phyloP scores from a whole-genome alignment of 2,329 filamentous ascomycete species.

The Cryphonectria naterciae region DNA sequence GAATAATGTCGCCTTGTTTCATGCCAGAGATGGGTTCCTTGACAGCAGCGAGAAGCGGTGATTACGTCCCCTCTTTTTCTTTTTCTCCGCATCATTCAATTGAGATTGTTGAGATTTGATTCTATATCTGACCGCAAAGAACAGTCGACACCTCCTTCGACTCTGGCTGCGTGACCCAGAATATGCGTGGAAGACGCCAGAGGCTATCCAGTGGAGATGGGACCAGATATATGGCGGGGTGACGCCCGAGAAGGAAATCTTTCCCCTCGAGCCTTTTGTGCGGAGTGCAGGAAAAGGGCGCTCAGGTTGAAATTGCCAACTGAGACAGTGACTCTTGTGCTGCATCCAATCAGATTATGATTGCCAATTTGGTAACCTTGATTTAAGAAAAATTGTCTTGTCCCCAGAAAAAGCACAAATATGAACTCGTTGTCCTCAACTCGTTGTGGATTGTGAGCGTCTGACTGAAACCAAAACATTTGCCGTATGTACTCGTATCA shows the following conservation, averaged over 20 bases:
- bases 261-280: constrained; percentile 60
- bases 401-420: not conserved
- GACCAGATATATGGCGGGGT: constrained; percentile 57
- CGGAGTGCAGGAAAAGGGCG: constrained; percentile 43
- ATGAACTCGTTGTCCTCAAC: not conserved
- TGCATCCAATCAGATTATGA: not conserved
- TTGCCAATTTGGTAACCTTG: not conserved
- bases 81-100: constrained; percentile 31
- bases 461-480: not conserved
- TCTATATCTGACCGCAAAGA: constrained; percentile 27
- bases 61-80: constrained; percentile 37
- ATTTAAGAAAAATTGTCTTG: not conserved
- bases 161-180: constrained; percentile 56
- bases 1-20: constrained; percentile 60
- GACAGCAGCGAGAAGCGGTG: constrained; percentile 50
- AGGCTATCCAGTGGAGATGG: constrained; percentile 52
- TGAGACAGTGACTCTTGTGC: not conserved
- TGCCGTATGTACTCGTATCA: not conserved
- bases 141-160: constrained; percentile 52
- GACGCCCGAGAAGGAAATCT: constrained; percentile 54
- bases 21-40: constrained; percentile 54
- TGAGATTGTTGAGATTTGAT: constrained; percentile 46
- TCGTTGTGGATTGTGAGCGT: not conserved
- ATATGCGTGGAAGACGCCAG: constrained; percentile 53
- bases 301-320: not conserved